Evolutionary conservation across 495 filamentous ascomycete species (phyloP).

Genomic region (Xylaria sp.): DNA sequence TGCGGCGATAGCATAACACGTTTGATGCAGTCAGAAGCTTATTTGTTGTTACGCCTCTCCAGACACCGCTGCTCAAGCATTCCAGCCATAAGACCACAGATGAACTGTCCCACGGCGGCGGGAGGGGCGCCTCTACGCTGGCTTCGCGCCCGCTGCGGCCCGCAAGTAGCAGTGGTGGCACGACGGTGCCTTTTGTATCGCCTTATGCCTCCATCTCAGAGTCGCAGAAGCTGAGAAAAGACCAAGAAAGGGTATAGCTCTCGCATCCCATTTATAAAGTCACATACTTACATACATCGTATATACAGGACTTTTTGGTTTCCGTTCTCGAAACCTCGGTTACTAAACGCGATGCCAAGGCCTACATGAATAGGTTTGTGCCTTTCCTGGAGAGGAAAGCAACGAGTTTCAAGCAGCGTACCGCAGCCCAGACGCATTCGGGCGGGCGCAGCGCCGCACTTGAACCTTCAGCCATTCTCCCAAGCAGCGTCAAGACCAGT

Average conservation of each 20-base stretch:
- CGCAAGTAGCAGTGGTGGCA: constrained; percentile 35
- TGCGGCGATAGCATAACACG: background rate
- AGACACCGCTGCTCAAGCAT: constrained; percentile 38
- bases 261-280: background rate
- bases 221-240: constrained; percentile 51
- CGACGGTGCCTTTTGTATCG: constrained; percentile 37
- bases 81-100: constrained; percentile 24
- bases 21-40: background rate
- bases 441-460: constrained; percentile 6
- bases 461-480: constrained; percentile 18
- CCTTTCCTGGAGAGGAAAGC: constrained; percentile 53
- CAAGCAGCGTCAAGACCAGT: constrained; percentile 27
- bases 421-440: constrained; percentile 39
- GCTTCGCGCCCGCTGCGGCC: constrained; percentile 32
- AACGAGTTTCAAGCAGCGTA: constrained; percentile 42
- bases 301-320: constrained; percentile 78
- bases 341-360: constrained; percentile 88
- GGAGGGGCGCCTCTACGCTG: constrained; percentile 14
- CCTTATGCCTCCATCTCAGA: constrained; percentile 48
- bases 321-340: constrained; percentile 83
- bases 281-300: constrained; percentile 25
- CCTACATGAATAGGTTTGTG: constrained; percentile 82
- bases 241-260: constrained; percentile 46
- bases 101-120: constrained; percentile 21
- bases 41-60: constrained; percentile 1